A percentile compares a stretch with the other conserved stretches of the same genome.
phyloP scores from a whole-genome alignment of 345 rosid genomes.

The Physaria fendleri region DNA sequence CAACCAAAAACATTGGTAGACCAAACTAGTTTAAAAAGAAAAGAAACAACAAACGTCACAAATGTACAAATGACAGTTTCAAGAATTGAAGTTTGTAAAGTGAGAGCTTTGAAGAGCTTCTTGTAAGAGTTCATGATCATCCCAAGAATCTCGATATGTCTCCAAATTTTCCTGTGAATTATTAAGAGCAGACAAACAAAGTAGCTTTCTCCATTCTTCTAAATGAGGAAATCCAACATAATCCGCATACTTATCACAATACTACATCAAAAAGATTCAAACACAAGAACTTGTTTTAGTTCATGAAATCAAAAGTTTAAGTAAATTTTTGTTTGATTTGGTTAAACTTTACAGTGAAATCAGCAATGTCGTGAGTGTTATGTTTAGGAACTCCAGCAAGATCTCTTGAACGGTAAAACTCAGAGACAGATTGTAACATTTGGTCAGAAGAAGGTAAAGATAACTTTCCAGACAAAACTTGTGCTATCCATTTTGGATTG shows the following conservation, averaged over 20 bases:
- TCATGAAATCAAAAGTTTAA: neutral
- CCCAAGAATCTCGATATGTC: slow-evolving; percentile 67
- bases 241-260: slow-evolving; percentile 70
- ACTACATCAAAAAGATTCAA: slow-evolving; percentile 35
- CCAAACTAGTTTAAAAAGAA: neutral
- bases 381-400: slow-evolving; percentile 63
- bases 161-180: slow-evolving; percentile 55
- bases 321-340: neutral
- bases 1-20: slow-evolving; percentile 13
- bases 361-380: slow-evolving; percentile 66
- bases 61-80: neutral
- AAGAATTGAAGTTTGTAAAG: slow-evolving; percentile 47
- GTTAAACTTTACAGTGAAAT: slow-evolving; percentile 51
- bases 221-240: slow-evolving; percentile 60
- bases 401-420: slow-evolving; percentile 63
- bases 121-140: slow-evolving; percentile 67
- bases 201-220: slow-evolving; percentile 88
- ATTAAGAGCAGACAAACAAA: slow-evolving; percentile 49
- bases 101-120: slow-evolving; percentile 73
- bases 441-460: slow-evolving; percentile 58
- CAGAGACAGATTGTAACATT: slow-evolving; percentile 63
- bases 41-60: neutral
- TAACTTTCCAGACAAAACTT: slow-evolving; percentile 73
- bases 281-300: neutral
- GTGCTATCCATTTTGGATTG: slow-evolving; percentile 57